Base-by-base conservation (phyloP, 2,329 filamentous ascomycete genomes). In the Atkinsonella hypoxylon region DNA sequence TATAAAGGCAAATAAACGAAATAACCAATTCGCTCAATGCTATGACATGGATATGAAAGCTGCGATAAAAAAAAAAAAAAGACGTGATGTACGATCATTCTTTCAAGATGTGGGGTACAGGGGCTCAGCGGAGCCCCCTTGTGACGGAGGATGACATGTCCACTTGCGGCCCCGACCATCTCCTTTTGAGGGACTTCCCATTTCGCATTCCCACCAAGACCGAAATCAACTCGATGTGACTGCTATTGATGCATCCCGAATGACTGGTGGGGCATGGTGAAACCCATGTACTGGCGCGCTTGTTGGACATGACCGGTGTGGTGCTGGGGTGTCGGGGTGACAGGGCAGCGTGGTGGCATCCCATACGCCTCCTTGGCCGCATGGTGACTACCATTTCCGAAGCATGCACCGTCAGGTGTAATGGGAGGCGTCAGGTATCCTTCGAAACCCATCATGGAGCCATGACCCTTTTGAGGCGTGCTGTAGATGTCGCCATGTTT, bases 381-480 rank as follows among this genome's bases (percentile, higher is more conserved):
- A 45, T 69, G 66, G 26, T 51, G 51, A 43, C 30, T 46, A 31
- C 31, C 52, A 46, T 68, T 67, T 31, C 66, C 70, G 49, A 81
- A 81, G 58, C 71, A 73, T 48, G 77, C 73, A 8, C 81, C 79
- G 55, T 91, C 87, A 4, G 88, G 88, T 0, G 88, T 93, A 63
- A 93, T 91, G 1, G 88, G 88, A 26, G 88, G 88, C 15, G 88
- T 93, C 57, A 90, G 78, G 67, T 89, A 89, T 52, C 87, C 88
- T 57, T 88, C 78, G 38, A 82, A 79, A 56, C 82, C 76, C 48
- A 78, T 70, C n/a, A 72, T 69, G 48, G 78, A 73, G 56, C 81
- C 82, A 53, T 83, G 80, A 47, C 78, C 79, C 72, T 91, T 91
- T 62, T 88, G 83, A 13, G 88, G 88, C 15, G 88, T 93, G 68